Evolutionary conservation across 805 yeast species (phyloP).

Genomic region (Kodamaea restingae): DNA sequence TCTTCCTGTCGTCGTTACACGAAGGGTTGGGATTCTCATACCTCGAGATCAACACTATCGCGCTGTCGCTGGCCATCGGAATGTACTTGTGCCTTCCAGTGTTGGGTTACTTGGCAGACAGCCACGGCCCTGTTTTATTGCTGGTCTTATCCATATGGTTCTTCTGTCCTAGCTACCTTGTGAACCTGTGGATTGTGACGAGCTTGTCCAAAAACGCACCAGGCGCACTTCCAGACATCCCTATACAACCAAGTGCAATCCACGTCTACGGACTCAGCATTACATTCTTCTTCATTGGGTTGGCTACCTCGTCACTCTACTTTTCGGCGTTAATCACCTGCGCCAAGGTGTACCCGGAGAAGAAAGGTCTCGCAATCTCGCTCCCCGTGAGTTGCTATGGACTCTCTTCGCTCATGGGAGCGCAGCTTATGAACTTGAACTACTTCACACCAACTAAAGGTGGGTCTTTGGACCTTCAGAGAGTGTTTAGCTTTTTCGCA

Average conservation of each 20-base stretch:
- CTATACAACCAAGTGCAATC: not conserved
- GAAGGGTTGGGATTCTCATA: constrained; percentile 57
- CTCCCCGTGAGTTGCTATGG: constrained; percentile 90
- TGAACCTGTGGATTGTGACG: constrained; percentile 21
- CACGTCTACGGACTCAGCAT: constrained; percentile 31
- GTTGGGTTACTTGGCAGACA: constrained; percentile 76
- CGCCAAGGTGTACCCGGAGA: constrained; percentile 76
- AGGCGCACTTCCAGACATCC: not conserved
- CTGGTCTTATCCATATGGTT: constrained; percentile 57
- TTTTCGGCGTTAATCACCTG: constrained; percentile 73
- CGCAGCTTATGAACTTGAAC: constrained; percentile 51
- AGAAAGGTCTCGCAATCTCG: constrained; percentile 77
- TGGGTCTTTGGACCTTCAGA: constrained; percentile 41
- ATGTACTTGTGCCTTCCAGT: constrained; percentile 81
- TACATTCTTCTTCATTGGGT: constrained; percentile 59
- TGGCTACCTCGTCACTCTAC: constrained; percentile 69
- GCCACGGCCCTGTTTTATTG: constrained; percentile 76
- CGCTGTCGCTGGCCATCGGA: constrained; percentile 72
- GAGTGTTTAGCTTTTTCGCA: constrained; percentile 52
- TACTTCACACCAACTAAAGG: constrained; percentile 32
- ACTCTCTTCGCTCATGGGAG: constrained; percentile 67
- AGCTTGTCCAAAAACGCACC: not conserved
- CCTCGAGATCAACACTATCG: constrained; percentile 62
- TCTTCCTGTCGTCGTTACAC: constrained; percentile 71
- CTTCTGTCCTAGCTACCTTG: constrained; percentile 65